Conservation (phyloP, 768 basidiomycete genomes). For the Paxillus rubicundulus region DNA sequence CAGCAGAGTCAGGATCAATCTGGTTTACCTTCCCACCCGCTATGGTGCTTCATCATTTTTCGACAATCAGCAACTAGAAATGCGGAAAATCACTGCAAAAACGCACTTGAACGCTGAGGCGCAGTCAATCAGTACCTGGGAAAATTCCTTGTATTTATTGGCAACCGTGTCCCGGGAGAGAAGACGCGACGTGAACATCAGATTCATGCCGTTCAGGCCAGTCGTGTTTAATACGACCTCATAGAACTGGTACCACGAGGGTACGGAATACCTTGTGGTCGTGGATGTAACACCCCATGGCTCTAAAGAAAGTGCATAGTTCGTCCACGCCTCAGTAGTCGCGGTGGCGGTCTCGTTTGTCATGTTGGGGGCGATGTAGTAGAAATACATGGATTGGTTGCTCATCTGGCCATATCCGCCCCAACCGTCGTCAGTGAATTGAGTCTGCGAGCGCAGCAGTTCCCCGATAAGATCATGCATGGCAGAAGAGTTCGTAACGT, state of each 20-base stretch:
- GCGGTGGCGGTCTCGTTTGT: slow-evolving; percentile 34
- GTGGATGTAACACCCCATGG: slow-evolving; percentile 4
- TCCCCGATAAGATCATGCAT: slow-evolving; percentile 34
- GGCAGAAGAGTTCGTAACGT: slow-evolving; percentile 30
- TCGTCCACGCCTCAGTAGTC: slow-evolving; percentile 35
- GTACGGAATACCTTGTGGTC: neutral
- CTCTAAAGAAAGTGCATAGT: slow-evolving; percentile 16
- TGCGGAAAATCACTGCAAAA: neutral
- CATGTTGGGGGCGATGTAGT: slow-evolving; percentile 35
- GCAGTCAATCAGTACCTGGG: slow-evolving; percentile 8
- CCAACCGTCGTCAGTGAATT: slow-evolving; percentile 44
- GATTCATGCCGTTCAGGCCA: neutral
- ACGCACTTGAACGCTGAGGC: slow-evolving; percentile 5
- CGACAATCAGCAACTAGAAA: neutral
- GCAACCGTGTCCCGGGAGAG: slow-evolving; percentile 11
- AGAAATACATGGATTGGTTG: slow-evolving; percentile 8
- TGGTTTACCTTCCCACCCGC: slow-evolving; percentile 43
- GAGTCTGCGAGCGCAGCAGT: slow-evolving; percentile 33
- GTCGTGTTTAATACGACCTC: neutral
- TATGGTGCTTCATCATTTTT: slow-evolving; percentile 29
- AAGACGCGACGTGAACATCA: slow-evolving; percentile 6
- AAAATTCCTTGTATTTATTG: slow-evolving; percentile 2
- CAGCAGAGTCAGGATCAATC: slow-evolving; percentile 37
- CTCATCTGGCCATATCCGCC: slow-evolving; percentile 33
- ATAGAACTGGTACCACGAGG: slow-evolving; percentile 11